Conservation (phyloP, 148 eudicot genomes). For the Fagopyrum homotropicum region DNA sequence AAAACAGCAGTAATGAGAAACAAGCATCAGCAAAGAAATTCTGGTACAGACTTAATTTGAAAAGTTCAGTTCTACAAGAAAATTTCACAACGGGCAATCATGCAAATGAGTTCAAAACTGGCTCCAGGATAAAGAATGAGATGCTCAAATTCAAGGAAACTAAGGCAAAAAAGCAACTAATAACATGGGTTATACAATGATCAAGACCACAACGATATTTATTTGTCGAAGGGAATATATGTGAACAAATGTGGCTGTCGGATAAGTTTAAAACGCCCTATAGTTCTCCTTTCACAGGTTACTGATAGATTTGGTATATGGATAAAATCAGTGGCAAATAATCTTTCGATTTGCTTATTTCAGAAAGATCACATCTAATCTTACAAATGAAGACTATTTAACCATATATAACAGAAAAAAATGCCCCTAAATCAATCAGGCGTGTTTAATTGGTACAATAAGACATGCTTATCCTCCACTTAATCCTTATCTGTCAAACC, state of each 20-base stretch:
- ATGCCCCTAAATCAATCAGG: no score
- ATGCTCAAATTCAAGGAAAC: not conserved
- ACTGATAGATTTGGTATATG: not conserved
- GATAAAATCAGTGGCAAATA: not conserved
- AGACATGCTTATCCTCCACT: no score
- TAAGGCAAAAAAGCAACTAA: not conserved
- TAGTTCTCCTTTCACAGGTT: not conserved
- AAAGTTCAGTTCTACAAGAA: not conserved
- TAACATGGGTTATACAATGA: not conserved
- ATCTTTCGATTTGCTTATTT: not conserved
- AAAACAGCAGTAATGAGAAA: conserved; percentile 1
- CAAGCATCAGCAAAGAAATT: not conserved
- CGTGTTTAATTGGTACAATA: no score
- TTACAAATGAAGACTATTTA: no score
- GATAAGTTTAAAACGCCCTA: not conserved
- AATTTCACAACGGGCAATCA: not conserved
- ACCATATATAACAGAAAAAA: no score
- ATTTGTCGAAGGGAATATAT: not conserved
- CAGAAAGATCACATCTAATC: not conserved
- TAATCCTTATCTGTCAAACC: no score
- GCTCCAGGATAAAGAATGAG: not conserved
- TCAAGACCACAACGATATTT: not conserved
- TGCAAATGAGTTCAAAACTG: not conserved
- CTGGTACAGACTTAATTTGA: not conserved
- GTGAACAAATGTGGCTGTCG: not conserved